Evolutionary conservation across 345 rosid species (phyloP).

Genomic region (Psidium friedrichsthalianum): DNA sequence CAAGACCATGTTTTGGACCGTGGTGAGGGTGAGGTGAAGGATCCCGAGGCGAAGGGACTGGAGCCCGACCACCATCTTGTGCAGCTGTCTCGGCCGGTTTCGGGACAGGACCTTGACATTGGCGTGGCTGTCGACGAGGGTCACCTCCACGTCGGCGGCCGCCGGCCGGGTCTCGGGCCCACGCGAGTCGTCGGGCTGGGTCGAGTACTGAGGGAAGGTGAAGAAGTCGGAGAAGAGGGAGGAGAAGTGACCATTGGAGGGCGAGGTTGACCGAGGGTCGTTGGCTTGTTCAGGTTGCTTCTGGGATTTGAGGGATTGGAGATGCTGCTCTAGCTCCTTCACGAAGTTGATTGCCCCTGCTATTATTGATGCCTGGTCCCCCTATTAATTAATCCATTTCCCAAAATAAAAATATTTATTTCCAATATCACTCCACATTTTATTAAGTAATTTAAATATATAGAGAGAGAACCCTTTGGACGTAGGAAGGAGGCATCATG

Average conservation of each 20-base stretch:
- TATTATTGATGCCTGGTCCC: slow-evolving; percentile 70
- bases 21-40: slow-evolving; percentile 52
- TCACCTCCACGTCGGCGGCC: slow-evolving; percentile 52
- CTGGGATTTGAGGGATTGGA: slow-evolving; percentile 37
- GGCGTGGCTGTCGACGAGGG: slow-evolving; percentile 43
- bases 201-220: slow-evolving; percentile 32
- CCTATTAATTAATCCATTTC: slow-evolving; percentile 12
- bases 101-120: slow-evolving; percentile 44
- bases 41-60: slow-evolving; percentile 27
- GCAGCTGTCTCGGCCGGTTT: slow-evolving; percentile 35
- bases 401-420: not conserved
- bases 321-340: slow-evolving; percentile 59
- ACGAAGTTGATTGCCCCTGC: slow-evolving; percentile 67
- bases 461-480: slow-evolving; percentile 33
- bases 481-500: slow-evolving; percentile 49
- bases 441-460: too few relatives aligned
- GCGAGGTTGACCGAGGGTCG: not conserved
- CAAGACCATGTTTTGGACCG: slow-evolving; percentile 30
- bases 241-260: not conserved
- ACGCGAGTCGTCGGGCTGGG: not conserved
- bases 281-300: slow-evolving; percentile 4
- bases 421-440: not conserved
- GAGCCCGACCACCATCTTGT: slow-evolving; percentile 40
- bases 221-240: slow-evolving; percentile 36
- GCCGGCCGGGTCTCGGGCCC: not conserved